Evolutionary conservation across 495 filamentous ascomycete genomes (phyloP).

Genomic region (Geoglossum glabrum): DNA sequence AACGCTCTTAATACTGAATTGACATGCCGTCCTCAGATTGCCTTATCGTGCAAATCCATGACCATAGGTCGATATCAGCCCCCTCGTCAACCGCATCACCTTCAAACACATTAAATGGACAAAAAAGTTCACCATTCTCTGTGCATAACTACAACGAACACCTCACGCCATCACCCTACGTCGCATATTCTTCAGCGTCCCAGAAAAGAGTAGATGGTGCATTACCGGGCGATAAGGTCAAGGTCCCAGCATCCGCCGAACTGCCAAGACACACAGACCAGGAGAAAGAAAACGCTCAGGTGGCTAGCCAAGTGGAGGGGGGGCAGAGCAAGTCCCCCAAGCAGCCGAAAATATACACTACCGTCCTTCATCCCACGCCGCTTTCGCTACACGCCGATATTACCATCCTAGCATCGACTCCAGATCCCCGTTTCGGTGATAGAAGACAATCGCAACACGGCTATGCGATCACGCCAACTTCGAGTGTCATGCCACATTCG

Average conservation of each 20-base stretch:
- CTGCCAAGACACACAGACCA: neutral
- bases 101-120: constrained; percentile 32
- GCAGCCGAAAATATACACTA: constrained; percentile 49
- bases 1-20: constrained; percentile 1
- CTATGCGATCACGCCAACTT: constrained; percentile 27
- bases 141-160: constrained; percentile 80
- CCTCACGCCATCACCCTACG: constrained; percentile 72
- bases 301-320: constrained; percentile 13
- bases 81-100: constrained; percentile 26
- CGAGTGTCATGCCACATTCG: constrained; percentile 34
- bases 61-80: constrained; percentile 51
- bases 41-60: constrained; percentile 77
- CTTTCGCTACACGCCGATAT: constrained; percentile 56
- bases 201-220: constrained; percentile 12
- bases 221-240: neutral
- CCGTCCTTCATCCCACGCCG: constrained; percentile 69
- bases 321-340: constrained; percentile 7
- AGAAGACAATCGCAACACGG: constrained; percentile 20
- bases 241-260: neutral
- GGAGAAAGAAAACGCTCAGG: constrained; percentile 18
- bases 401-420: constrained; percentile 52
- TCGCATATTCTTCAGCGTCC: constrained; percentile 53
- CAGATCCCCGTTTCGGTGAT: constrained; percentile 29
- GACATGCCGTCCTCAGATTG: constrained; percentile 33
- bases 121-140: constrained; percentile 47